These are phyloP conservation scores for Sarocladium oryzae DNA, from an alignment of 2,329 filamentous ascomycete species.

Conservation along the genomic window DNA sequence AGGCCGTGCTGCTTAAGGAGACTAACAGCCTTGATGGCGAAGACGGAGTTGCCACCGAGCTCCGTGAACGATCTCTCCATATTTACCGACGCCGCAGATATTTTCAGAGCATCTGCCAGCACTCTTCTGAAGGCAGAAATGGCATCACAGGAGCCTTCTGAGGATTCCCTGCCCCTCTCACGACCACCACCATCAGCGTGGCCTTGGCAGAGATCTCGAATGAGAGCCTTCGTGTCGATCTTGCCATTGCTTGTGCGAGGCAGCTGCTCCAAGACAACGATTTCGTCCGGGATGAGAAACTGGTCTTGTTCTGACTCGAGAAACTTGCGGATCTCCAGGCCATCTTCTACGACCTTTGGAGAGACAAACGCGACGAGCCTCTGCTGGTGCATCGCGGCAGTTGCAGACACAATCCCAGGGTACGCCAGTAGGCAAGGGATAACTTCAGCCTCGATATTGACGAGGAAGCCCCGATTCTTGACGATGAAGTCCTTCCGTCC, in stretches of 20 bases:
- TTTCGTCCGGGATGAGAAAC: not conserved
- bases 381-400: constrained; percentile 14
- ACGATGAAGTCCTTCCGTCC: constrained; percentile 23
- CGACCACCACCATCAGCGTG: not conserved
- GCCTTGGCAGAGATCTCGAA: not conserved
- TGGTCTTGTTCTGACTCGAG: not conserved
- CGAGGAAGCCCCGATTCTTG: constrained; percentile 29
- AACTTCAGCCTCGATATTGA: constrained; percentile 27
- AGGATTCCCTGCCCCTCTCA: not conserved
- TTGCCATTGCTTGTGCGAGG: not conserved
- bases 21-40: not conserved
- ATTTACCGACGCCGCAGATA: not conserved
- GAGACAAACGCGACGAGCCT: constrained; percentile 14
- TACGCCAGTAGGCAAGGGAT: constrained; percentile 17
- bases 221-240: not conserved
- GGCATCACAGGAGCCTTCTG: no score
- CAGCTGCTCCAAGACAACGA: not conserved
- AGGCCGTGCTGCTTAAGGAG: not conserved
- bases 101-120: not conserved
- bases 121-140: not conserved
- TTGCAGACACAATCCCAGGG: constrained; percentile 14
- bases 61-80: not conserved
- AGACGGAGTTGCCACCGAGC: not conserved
- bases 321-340: not conserved
- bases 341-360: not conserved